Evolutionary conservation across 1,284 basidiomycete genomes (phyloP).

Genomic region (Apiotrichum sp.): DNA sequence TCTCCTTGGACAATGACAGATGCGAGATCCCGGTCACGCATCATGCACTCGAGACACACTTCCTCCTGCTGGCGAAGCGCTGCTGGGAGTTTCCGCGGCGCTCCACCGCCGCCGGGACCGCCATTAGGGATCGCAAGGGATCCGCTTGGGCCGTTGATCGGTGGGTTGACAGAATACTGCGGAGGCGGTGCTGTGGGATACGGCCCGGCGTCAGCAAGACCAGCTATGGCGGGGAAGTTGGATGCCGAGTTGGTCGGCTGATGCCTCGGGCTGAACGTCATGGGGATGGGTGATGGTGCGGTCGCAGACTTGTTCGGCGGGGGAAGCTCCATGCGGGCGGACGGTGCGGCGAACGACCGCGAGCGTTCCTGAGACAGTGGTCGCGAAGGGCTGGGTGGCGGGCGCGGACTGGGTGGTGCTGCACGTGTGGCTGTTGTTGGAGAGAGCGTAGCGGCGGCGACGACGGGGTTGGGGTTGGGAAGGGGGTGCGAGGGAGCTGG

Average conservation of each 20-base stretch:
- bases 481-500: too few species aligned
- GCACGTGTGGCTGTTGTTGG: neutral
- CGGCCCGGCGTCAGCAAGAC: conserved; percentile 39
- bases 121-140: neutral
- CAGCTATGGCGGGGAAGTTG: conserved; percentile 34
- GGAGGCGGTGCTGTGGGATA: conserved; percentile 20
- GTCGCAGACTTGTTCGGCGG: conserved; percentile 3
- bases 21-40: conserved; percentile 97
- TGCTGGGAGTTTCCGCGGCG: neutral
- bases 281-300: neutral
- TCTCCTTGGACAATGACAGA: conserved; percentile 83
- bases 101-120: neutral
- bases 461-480: neutral
- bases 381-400: neutral
- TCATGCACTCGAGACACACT: conserved; percentile 93
- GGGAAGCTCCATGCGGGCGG: neutral
- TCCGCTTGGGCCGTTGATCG: neutral
- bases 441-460: neutral
- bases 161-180: neutral
- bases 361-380: neutral
- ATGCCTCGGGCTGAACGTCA: conserved; percentile 13
- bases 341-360: neutral
- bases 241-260: conserved; percentile 36
- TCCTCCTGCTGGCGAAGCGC: conserved; percentile 50
- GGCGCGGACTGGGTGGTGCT: neutral